Evolutionary conservation across 805 yeast genomes (phyloP).

Genomic region (Schwanniomyces occidentalis): DNA sequence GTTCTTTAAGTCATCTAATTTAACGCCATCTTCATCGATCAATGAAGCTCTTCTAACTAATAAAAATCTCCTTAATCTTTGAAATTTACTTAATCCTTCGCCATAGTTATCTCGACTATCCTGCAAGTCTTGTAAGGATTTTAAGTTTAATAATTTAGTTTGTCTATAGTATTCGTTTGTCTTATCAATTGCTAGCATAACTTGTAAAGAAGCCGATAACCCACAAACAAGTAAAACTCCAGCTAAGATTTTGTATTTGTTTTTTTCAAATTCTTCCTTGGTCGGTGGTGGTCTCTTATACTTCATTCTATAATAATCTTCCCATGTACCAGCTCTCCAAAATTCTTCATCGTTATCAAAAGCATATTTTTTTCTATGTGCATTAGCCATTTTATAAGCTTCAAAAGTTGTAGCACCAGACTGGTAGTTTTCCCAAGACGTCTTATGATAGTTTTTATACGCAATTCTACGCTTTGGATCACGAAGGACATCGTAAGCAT

Average conservation of each 20-base stretch:
- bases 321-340: conserved; percentile 68
- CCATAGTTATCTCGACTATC: conserved; percentile 28
- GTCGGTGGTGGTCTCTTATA: conserved; percentile 40
- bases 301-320: conserved; percentile 52
- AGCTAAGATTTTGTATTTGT: conserved; percentile 41
- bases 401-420: conserved; percentile 21
- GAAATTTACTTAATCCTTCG: conserved; percentile 25
- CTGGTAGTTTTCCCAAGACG: conserved; percentile 23
- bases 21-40: conserved; percentile 17
- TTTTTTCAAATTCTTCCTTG: conserved; percentile 40
- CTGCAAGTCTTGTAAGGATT: conserved; percentile 29
- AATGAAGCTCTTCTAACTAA: conserved; percentile 30
- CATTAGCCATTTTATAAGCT: conserved; percentile 38
- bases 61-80: conserved; percentile 35
- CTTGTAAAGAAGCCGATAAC: conserved; percentile 32
- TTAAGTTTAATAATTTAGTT: conserved; percentile 25
- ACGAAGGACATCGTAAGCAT: conserved; percentile 43
- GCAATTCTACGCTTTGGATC: conserved; percentile 50
- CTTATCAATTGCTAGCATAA: conserved; percentile 37
- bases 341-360: conserved; percentile 43
- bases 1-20: conserved; percentile 14
- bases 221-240: conserved; percentile 34
- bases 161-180: conserved; percentile 29
- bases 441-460: conserved; percentile 24
- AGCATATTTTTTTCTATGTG: conserved; percentile 32